phyloP scores from a whole-genome alignment of 2,329 filamentous ascomycete genomes.

The Pestalotiopsis sp. region DNA sequence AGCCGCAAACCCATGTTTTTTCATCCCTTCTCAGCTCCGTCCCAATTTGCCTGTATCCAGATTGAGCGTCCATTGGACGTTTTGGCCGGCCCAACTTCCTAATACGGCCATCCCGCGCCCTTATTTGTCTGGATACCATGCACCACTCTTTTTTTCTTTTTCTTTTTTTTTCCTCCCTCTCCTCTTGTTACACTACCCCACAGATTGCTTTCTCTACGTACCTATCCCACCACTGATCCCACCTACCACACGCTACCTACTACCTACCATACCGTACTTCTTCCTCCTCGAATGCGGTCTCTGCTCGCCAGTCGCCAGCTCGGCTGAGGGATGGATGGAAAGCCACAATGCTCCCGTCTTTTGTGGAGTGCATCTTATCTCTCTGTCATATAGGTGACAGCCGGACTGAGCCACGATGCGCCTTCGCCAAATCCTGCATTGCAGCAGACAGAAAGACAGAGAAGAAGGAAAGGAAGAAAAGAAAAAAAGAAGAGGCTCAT shows the following conservation, averaged over 20 bases:
- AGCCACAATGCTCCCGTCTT: slow-evolving; percentile 8
- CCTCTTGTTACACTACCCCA: background rate
- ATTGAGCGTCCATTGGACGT: slow-evolving; percentile 8
- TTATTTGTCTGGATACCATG: background rate
- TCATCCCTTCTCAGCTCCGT: background rate
- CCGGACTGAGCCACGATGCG: slow-evolving; percentile 8
- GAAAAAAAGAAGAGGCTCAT: slow-evolving; percentile 7
- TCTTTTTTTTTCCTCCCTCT: background rate
- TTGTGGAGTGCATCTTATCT: slow-evolving; percentile 13
- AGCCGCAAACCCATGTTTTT: slow-evolving; percentile 6
- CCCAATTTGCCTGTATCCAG: background rate
- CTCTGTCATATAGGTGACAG: slow-evolving; percentile 10
- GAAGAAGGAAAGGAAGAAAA: background rate
- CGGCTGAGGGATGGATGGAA: background rate
- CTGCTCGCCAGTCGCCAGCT: background rate
- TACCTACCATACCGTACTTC: background rate
- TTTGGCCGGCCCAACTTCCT: slow-evolving; percentile 6
- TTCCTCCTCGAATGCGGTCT: background rate
- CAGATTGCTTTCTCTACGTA: background rate
- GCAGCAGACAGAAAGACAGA: background rate
- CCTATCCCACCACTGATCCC: background rate
- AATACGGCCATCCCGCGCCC: slow-evolving; percentile 1
- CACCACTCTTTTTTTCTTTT: background rate
- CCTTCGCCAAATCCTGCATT: slow-evolving; percentile 12
- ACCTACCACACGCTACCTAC: background rate